phyloP scores from a whole-genome alignment of 75 land plant genomes.

The Larix kaempferi region DNA sequence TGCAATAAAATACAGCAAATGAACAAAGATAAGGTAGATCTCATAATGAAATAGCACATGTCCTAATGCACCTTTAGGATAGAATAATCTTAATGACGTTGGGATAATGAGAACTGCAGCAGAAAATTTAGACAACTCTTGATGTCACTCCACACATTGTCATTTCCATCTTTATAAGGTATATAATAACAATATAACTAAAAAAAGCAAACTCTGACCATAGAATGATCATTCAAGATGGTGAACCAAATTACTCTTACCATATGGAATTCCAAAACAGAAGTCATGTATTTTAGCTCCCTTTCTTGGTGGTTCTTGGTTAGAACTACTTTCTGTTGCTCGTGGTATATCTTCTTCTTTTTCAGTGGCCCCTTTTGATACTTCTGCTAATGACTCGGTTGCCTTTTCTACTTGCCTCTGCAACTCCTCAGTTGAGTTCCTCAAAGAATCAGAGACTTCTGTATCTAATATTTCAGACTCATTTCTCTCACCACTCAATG shows the following conservation, averaged over 20 bases:
- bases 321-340: neutral
- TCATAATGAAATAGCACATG: neutral
- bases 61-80: neutral
- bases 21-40: neutral
- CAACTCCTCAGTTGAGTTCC: constrained; percentile 4
- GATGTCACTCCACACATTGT: neutral
- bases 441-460: neutral
- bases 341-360: neutral
- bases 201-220: neutral
- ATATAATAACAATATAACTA: neutral
- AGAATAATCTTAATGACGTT: neutral
- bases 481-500: neutral
- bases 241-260: neutral
- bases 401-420: neutral
- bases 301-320: constrained; percentile 1
- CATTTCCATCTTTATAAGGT: neutral
- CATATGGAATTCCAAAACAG: constrained; percentile 9
- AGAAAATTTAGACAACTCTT: neutral
- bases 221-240: neutral
- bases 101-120: neutral
- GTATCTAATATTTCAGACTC: neutral
- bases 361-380: neutral
- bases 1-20: neutral
- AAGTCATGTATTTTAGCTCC: constrained; percentile 2
- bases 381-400: neutral